A percentile compares a stretch with the other conserved stretches of the same genome.
Conservation (phyloP, 2,329 filamentous ascomycete species). For the Hypoxylon sp. region DNA sequence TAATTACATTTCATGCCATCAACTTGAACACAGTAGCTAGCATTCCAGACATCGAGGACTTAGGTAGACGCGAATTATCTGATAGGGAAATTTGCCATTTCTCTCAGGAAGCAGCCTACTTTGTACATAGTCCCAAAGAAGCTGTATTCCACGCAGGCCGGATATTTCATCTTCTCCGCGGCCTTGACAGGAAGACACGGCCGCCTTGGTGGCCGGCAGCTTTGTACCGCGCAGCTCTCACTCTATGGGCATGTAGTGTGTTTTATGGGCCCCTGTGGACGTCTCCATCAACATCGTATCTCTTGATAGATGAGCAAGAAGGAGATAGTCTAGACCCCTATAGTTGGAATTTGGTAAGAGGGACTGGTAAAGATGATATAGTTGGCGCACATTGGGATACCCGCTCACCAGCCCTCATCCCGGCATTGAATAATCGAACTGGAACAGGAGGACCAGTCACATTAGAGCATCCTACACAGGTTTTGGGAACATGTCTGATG, state of each 20-base stretch:
- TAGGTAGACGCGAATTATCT: constrained; percentile 21
- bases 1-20: constrained; percentile 27
- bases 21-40: constrained; percentile 29
- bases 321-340: constrained; percentile 15
- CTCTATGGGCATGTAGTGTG: constrained; percentile 26
- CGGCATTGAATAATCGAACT: constrained; percentile 21
- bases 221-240: constrained; percentile 25
- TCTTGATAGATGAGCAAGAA: constrained; percentile 24
- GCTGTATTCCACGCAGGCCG: constrained; percentile 24
- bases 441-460: constrained; percentile 16
- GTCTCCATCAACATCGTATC: not conserved
- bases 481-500: constrained; percentile 25
- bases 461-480: constrained; percentile 21
- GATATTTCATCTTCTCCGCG: constrained; percentile 20
- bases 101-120: constrained; percentile 12
- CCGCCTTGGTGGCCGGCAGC: constrained; percentile 34
- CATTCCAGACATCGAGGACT: constrained; percentile 27
- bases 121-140: constrained; percentile 28
- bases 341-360: constrained; percentile 20
- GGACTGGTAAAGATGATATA: constrained; percentile 17
- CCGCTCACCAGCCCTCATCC: constrained; percentile 8
- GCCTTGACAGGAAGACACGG: constrained; percentile 21
- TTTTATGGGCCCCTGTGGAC: constrained; percentile 26
- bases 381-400: constrained; percentile 9
- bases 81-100: constrained; percentile 12